A percentile compares a stretch with the other conserved stretches of the same genome.
These are phyloP conservation scores for Phytopythium helicoides DNA, from an alignment of 352 stramenopile genomes.

Conservation along the genomic window DNA sequence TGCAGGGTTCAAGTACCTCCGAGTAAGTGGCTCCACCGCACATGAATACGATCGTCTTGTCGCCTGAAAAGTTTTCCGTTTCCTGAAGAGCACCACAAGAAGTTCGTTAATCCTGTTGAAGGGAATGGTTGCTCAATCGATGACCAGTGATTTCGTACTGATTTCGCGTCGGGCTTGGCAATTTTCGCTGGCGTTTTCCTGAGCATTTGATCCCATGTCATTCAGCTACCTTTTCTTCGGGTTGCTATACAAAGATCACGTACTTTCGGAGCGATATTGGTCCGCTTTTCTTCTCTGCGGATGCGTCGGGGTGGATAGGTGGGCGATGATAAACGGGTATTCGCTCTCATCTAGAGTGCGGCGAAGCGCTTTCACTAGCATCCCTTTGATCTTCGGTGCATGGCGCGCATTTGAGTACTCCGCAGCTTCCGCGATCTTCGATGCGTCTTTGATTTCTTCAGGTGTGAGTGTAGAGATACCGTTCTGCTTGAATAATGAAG, in stretches of 20 bases:
- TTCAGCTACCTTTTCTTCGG: constrained; percentile 1
- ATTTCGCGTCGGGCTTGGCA: constrained; percentile 24
- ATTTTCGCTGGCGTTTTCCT: constrained; percentile 39
- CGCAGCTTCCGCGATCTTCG: constrained; percentile 54
- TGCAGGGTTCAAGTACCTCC: constrained; percentile 57
- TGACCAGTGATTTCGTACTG: neutral
- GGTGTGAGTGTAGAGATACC: constrained; percentile 46
- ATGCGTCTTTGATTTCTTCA: constrained; percentile 65
- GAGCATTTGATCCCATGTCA: neutral
- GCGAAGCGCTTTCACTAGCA: constrained; percentile 59
- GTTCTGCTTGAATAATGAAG: constrained; percentile 63
- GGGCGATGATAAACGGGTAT: constrained; percentile 86
- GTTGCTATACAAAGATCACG: constrained; percentile 8
- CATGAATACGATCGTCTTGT: constrained; percentile 95
- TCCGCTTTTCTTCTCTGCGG: constrained; percentile 54
- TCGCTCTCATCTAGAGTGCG: constrained; percentile 60
- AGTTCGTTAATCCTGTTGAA: neutral
- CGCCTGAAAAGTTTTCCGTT: constrained; percentile 58
- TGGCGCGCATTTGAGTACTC: constrained; percentile 83
- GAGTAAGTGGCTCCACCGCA: constrained; percentile 93
- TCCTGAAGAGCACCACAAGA: constrained; percentile 27
- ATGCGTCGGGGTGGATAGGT: constrained; percentile 31
- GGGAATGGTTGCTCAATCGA: neutral
- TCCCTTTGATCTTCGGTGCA: constrained; percentile 67
- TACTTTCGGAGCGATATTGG: constrained; percentile 78